A percentile compares a stretch with the other conserved stretches of the same genome.
Evolutionary conservation across 2,329 filamentous ascomycete species (phyloP).

Genomic region (Microascus cirrosus): DNA sequence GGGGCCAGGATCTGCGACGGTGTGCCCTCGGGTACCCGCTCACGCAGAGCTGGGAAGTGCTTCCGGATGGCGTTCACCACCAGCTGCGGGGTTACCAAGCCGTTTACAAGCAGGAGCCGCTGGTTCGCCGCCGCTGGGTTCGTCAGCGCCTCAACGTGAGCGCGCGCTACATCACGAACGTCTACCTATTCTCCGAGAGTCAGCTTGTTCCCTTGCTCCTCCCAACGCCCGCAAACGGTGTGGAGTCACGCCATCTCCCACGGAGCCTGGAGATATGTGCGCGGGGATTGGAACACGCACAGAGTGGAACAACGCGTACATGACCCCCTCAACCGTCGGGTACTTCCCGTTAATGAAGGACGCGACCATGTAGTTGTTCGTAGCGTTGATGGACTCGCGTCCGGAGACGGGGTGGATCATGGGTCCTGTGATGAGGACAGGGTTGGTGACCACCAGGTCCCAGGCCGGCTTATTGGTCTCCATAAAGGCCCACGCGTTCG

Average conservation of each 20-base stretch:
- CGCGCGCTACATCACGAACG: slow-evolving; percentile 30
- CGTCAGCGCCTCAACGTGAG: slow-evolving; percentile 30
- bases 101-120: not conserved
- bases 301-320: slow-evolving; percentile 3
- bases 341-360: not conserved
- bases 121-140: slow-evolving; percentile 8
- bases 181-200: slow-evolving; percentile 32
- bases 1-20: not conserved
- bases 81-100: not conserved
- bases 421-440: slow-evolving; percentile 32
- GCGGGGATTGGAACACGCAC: not conserved
- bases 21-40: not conserved
- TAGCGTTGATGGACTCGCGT: not conserved
- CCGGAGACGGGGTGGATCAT: slow-evolving; percentile 23
- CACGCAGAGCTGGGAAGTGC: not conserved
- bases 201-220: slow-evolving; percentile 29
- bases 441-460: slow-evolving; percentile 30
- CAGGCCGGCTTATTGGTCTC: slow-evolving; percentile 21
- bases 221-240: slow-evolving; percentile 3
- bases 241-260: not conserved
- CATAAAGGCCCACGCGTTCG: slow-evolving; percentile 21
- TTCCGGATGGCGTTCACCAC: not conserved
- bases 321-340: not conserved
- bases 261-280: not conserved
- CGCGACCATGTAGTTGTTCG: not conserved